These are phyloP conservation scores for Globisporangium cederbergense DNA, from an alignment of 352 stramenopile species.

Conservation along the genomic window DNA sequence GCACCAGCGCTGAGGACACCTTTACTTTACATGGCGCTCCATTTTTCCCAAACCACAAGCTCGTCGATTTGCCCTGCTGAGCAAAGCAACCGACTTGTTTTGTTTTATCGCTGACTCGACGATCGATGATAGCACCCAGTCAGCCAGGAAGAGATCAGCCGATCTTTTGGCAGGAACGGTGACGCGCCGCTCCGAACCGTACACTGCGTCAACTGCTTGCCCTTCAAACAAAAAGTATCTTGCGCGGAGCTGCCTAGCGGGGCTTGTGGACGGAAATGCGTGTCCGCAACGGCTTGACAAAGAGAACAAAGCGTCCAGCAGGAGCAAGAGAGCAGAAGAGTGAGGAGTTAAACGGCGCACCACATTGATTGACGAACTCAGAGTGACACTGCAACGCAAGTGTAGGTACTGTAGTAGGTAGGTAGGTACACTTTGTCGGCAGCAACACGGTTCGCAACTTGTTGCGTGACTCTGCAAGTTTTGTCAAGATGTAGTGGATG, in stretches of 20 bases:
- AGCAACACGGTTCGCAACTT: neutral
- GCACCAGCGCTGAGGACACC: neutral
- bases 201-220: neutral
- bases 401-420: neutral
- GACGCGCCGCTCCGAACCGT: neutral
- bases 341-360: neutral
- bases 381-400: neutral
- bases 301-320: neutral
- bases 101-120: constrained; percentile 6
- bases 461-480: neutral
- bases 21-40: constrained; percentile 4
- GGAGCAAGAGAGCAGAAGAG: neutral
- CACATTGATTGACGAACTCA: neutral
- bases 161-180: neutral
- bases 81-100: constrained; percentile 10
- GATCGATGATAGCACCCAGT: neutral
- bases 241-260: neutral
- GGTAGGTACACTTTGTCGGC: constrained; percentile 2
- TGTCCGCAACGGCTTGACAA: neutral
- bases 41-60: neutral
- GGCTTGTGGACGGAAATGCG: neutral
- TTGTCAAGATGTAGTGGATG: constrained; percentile 2
- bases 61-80: neutral
- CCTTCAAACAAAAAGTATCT: neutral
- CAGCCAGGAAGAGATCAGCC: neutral